A percentile compares a stretch with the other conserved stretches of the same genome.
These are phyloP conservation scores for Mycena maculata DNA, from an alignment of 768 basidiomycete genomes.

Conservation along the genomic window DNA sequence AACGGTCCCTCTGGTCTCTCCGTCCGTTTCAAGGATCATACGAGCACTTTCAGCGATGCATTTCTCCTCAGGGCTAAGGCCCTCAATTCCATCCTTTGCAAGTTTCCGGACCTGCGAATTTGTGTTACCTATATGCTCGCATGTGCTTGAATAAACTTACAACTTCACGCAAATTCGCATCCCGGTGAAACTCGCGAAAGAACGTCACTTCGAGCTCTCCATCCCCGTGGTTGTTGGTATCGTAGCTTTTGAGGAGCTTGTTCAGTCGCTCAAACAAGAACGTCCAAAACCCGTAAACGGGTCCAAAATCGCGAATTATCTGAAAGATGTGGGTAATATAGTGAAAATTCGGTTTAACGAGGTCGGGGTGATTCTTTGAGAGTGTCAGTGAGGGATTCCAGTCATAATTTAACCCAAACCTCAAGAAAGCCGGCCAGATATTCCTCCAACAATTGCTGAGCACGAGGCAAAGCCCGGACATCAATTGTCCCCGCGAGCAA, in stretches of 20 bases:
- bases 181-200: conserved; percentile 38
- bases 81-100: background rate
- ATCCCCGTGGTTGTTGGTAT: conserved; percentile 39
- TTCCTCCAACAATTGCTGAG: conserved; percentile 23
- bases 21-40: conserved; percentile 5
- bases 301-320: conserved; percentile 37
- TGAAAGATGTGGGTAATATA: conserved; percentile 9
- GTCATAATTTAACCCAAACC: conserved; percentile 7
- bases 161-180: conserved; percentile 18
- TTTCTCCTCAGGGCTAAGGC: conserved; percentile 4
- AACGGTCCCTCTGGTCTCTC: background rate
- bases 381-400: background rate
- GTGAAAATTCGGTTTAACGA: conserved; percentile 30
- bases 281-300: conserved; percentile 46
- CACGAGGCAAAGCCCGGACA: conserved; percentile 8
- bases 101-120: background rate
- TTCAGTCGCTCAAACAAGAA: conserved; percentile 47
- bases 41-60: background rate
- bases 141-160: conserved; percentile 22
- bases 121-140: background rate
- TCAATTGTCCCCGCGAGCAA: conserved; percentile 31
- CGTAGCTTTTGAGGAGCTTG: conserved; percentile 43
- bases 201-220: conserved; percentile 45
- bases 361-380: conserved; percentile 1
- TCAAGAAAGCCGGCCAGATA: conserved; percentile 17